Base-by-base conservation (phyloP, 129 eudicot species). In the Mikania micrantha region DNA sequence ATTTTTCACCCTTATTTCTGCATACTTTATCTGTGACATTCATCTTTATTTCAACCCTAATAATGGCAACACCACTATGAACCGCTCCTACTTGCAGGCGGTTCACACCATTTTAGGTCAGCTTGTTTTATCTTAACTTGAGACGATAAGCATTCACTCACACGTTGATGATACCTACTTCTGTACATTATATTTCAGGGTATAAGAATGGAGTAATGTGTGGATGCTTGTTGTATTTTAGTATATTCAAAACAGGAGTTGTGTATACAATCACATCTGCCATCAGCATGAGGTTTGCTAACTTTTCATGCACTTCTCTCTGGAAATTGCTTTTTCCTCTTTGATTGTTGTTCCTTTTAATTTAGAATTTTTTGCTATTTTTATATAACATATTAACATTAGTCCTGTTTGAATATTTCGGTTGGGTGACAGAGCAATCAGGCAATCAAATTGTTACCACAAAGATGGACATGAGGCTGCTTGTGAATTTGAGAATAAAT, bases 381-480 rank as follows among this genome's bases (percentile, higher is more conserved):
- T 56, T 36, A 27, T 64, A 52, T 66, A 61, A 41, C 10, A 59
- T 66, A 27, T 61, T 67, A 25, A 39, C 35, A 12, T 25, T 29
- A 42, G 47, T 31, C 65, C 8, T 5, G 1, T 38, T 48, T 22
- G 31, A 19, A 17, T 16, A 9, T 39, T 45, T 17, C 42, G 41
- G 54, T 41, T 59, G 45, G 72, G 20, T 73, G 71, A 74, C 95
- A 93, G 99, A 67, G 96, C 95, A 47, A 89, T 93, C 62, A 84
- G 80, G 71, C 82, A 76, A 69, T 84, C 96, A 41, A 92, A 89
- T 53, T 93, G 96, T 56, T 89, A 82, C 79, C 98, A 93, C 57
- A 31, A 70, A 27, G 67, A 81, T 72, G 96, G 99, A 20, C 95
- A 86, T 53, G 69, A 74, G 0, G 85, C 85, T 59, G 62, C 74